Percentiles rank a stretch among this genome's conserved stretches.
phyloP scores from a whole-genome alignment of 2,329 filamentous ascomycete genomes.

The Penicillium olsonii region DNA sequence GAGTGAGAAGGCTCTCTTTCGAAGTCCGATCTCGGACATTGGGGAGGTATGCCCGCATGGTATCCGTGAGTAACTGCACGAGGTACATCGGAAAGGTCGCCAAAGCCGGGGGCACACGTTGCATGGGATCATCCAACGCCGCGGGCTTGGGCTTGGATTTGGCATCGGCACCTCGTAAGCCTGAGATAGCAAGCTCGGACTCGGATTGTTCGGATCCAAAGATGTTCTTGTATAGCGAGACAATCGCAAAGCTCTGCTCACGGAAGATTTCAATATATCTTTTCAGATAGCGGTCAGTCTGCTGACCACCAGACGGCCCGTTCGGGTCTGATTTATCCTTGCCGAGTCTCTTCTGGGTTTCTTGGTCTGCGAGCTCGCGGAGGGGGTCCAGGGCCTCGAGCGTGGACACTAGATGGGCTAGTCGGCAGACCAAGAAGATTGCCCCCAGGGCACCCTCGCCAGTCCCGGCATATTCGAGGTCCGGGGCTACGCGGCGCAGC shows the following conservation, averaged over 20 bases:
- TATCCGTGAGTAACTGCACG: constrained; percentile 76
- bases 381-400: constrained; percentile 83
- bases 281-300: constrained; percentile 92
- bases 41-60: constrained; percentile 73
- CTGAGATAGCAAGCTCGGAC: constrained; percentile 29
- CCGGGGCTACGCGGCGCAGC: constrained; percentile 82
- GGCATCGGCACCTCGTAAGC: constrained; percentile 30
- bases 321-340: constrained; percentile 26
- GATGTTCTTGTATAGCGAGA: constrained; percentile 91
- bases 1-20: constrained; percentile 84
- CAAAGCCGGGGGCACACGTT: constrained; percentile 71
- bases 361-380: constrained; percentile 85
- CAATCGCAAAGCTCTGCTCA: constrained; percentile 93
- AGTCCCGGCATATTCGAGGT: constrained; percentile 58
- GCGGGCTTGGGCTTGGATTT: constrained; percentile 23
- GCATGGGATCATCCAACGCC: constrained; percentile 34
- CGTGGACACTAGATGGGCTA: constrained; percentile 76
- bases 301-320: constrained; percentile 65
- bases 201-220: constrained; percentile 63
- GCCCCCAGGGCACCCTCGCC: constrained; percentile 74
- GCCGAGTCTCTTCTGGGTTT: constrained; percentile 55
- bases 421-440: constrained; percentile 82
- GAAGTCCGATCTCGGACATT: constrained; percentile 77
- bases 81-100: constrained; percentile 84
- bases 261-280: constrained; percentile 96